Evolutionary conservation across 1,284 basidiomycete genomes (phyloP), one percentile per base, ranked within the genome.

Genomic region (Pseudozyma sp.): DNA sequence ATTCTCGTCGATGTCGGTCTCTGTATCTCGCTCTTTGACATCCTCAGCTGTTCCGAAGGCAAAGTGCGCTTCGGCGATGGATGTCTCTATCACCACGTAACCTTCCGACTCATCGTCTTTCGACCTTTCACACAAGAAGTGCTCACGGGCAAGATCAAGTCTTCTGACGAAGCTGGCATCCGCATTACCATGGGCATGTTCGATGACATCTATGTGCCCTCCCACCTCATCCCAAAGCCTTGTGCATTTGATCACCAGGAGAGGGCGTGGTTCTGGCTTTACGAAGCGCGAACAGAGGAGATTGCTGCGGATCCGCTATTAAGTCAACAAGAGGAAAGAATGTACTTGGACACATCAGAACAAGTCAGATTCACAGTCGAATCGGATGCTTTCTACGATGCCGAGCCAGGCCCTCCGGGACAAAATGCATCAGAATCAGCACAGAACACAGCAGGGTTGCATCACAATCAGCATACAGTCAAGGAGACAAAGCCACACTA

Each of bases 21-120:
- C 16, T 95, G 93, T 78, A 89, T 98, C 59, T 92, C 91, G 58
- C 90, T 95, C 0, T 96, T 94, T 73, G 95, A 98, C 84, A 87
- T 98, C 25, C 88, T 91, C 0, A 90, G 93, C 74, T 92, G 91
- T 2, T 91, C 93, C 11, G 94, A 97, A 82, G 96, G 96, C 2
- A 94, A 92, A 72, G 91, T 98, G 11, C 89, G 94, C 34, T 97
- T 96, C 85, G 95, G 95, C 0, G 96, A 99, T 85, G 96, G 96
- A 0, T 91, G 91, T 83, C 87, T 96, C 81, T 98, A 94, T 91
- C 95, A 98, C 85, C 94, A 93, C 88, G 95, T 93, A n/a, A 89
- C 92, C 3, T 97, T 97, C 84, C 88, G 95, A 48, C 86, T 98
- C 81, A 90, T 95, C 48, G 90, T 98, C 4, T 98, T 97, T 85